A percentile compares a stretch with the other conserved stretches of the same genome.
Evolutionary conservation across 1,139 yeast species (phyloP).

Genomic region (Scheffersomyces titani): DNA sequence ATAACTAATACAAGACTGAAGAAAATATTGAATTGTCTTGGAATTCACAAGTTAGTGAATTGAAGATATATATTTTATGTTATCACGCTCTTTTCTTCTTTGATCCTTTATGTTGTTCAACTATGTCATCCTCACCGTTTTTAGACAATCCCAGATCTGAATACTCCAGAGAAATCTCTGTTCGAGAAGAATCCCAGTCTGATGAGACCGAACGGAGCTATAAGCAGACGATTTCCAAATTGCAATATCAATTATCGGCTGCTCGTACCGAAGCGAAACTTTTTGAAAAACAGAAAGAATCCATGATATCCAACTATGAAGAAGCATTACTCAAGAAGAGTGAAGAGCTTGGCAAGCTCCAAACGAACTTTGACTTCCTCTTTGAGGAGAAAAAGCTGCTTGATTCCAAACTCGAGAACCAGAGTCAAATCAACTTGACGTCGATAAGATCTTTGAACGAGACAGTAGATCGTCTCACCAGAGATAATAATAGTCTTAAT

Average conservation of each 20-base stretch:
- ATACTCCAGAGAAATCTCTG: neutral
- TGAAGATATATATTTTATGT: neutral
- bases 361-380: conserved; percentile 58
- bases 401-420: conserved; percentile 51
- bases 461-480: conserved; percentile 17
- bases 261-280: conserved; percentile 35
- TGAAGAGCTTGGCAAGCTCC: conserved; percentile 36
- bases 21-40: neutral
- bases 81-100: conserved; percentile 4
- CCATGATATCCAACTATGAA: conserved; percentile 30
- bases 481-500: conserved; percentile 17
- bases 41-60: neutral
- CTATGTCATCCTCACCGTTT: conserved; percentile 43
- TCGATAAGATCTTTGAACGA: conserved; percentile 39
- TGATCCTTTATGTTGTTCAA: conserved; percentile 14
- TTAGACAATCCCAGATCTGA: conserved; percentile 35
- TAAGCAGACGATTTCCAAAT: conserved; percentile 19
- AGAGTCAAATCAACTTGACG: conserved; percentile 45
- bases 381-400: conserved; percentile 56
- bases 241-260: conserved; percentile 31
- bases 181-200: conserved; percentile 7
- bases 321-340: conserved; percentile 30
- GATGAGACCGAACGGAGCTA: conserved; percentile 16
- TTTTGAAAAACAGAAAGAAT: conserved; percentile 33
- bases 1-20: neutral